Evolutionary conservation across 225 moss, liverwort and hornwort species (phyloP).

Genomic region (Pseudisothecium myosuroides): DNA sequence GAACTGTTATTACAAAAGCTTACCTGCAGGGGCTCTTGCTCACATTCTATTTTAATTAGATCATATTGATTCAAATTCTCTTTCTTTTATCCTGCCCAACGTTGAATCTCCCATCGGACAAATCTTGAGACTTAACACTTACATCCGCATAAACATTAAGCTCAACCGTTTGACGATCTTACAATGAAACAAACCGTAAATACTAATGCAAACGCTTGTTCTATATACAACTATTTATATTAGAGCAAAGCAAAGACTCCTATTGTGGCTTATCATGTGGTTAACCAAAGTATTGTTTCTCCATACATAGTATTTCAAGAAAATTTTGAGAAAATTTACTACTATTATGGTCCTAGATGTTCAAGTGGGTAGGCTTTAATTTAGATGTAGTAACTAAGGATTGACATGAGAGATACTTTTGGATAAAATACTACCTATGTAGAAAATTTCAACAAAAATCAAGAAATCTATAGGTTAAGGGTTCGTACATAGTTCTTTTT

Average conservation of each 20-base stretch:
- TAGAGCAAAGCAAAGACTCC: background rate
- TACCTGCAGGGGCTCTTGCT: background rate
- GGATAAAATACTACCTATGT: background rate
- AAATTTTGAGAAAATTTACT: background rate
- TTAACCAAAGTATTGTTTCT: background rate
- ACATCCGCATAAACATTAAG: background rate
- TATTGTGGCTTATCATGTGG: background rate
- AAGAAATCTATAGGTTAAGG: background rate
- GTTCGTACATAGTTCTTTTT: conserved; percentile 9
- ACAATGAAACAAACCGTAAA: background rate
- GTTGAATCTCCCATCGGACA: background rate
- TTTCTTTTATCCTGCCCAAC: background rate
- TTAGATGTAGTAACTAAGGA: background rate
- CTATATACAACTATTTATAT: background rate
- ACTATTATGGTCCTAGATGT: background rate
- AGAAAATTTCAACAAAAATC: background rate
- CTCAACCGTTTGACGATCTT: background rate
- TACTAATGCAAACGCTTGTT: background rate
- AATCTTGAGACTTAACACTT: background rate
- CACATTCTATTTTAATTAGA: background rate
- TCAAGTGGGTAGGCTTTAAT: background rate
- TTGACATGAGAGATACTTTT: background rate
- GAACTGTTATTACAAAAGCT: background rate
- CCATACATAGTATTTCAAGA: background rate
- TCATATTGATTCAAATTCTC: background rate